A percentile compares a stretch with the other conserved stretches of the same genome.
phyloP scores from a whole-genome alignment of 2,329 filamentous ascomycete genomes.

The Colletotrichum sidae region DNA sequence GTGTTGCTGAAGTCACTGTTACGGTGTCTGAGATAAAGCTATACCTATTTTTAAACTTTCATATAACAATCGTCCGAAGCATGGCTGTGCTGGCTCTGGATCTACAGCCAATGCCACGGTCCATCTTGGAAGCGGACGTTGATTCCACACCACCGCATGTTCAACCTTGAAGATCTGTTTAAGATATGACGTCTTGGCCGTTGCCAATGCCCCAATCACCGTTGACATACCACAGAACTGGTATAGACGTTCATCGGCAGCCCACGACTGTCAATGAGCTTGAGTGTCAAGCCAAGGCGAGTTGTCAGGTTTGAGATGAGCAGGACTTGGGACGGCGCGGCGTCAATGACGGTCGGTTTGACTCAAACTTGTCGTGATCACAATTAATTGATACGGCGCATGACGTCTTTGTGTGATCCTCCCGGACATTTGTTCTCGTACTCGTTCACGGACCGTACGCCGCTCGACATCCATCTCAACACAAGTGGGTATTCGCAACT shows the following conservation, averaged over 20 bases:
- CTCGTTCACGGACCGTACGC: neutral
- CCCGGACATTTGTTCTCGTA: neutral
- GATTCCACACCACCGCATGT: no score
- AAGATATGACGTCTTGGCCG: no score
- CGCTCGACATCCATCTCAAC: neutral
- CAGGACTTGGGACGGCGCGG: neutral
- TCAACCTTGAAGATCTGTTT: no score
- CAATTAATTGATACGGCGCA: neutral
- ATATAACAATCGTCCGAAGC: constrained; percentile 3
- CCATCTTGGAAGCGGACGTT: no score
- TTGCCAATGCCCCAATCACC: no score
- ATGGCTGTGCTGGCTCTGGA: constrained; percentile 24
- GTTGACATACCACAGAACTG: no score
- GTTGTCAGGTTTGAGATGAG: neutral
- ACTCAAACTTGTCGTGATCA: constrained; percentile 2
- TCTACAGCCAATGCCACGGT: no score
- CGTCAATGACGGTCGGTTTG: neutral
- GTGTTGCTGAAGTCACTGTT: neutral
- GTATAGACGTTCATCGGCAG: no score
- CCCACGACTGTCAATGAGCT: constrained; percentile 3
- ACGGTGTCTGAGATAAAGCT: constrained; percentile 15
- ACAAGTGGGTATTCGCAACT: constrained; percentile 1
- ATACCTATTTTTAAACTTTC: constrained; percentile 29
- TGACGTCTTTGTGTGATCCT: no score
- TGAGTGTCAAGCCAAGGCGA: constrained; percentile 15